A percentile compares a stretch with the other conserved stretches of the same genome.
These are phyloP conservation scores for Hypoxylon sp. DNA, from an alignment of 2,329 filamentous ascomycete genomes.

Conservation along the genomic window DNA sequence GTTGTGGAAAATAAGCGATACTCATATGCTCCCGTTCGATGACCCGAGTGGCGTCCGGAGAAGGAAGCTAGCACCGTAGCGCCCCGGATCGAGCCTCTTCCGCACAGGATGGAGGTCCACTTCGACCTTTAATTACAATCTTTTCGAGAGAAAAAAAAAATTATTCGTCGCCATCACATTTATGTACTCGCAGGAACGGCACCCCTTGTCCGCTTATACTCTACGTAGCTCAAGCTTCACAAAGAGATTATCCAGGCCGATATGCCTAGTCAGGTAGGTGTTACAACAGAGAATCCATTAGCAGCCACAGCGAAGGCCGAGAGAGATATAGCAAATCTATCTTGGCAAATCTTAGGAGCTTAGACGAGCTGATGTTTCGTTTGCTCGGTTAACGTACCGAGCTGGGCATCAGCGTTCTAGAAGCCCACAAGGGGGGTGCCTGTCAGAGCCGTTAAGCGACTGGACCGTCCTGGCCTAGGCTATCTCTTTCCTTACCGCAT, in stretches of 20 bases:
- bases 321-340: slow-evolving; percentile 1
- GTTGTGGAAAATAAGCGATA: not conserved
- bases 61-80: slow-evolving; percentile 29
- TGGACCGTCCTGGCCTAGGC: not conserved
- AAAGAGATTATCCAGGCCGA: not conserved
- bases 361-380: slow-evolving; percentile 13
- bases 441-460: slow-evolving; percentile 26
- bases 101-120: slow-evolving; percentile 15
- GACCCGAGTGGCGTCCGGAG: slow-evolving; percentile 30
- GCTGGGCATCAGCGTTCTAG: slow-evolving; percentile 27
- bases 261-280: slow-evolving; percentile 27
- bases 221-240: not conserved
- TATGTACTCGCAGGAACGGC: slow-evolving; percentile 3
- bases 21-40: not conserved
- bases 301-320: not conserved
- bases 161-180: too few species aligned
- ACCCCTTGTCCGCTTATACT: too few species aligned
- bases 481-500: slow-evolving; percentile 38
- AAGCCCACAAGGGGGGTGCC: slow-evolving; percentile 12
- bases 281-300: slow-evolving; percentile 8
- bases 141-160: too few species aligned
- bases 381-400: slow-evolving; percentile 34
- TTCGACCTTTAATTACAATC: not conserved
- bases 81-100: slow-evolving; percentile 35
- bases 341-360: slow-evolving; percentile 19